Percentiles rank a stretch among this genome's conserved stretches.
phyloP scores from a whole-genome alignment of 169 alveolate species.

The Ichthyophthirius multifiliis region DNA sequence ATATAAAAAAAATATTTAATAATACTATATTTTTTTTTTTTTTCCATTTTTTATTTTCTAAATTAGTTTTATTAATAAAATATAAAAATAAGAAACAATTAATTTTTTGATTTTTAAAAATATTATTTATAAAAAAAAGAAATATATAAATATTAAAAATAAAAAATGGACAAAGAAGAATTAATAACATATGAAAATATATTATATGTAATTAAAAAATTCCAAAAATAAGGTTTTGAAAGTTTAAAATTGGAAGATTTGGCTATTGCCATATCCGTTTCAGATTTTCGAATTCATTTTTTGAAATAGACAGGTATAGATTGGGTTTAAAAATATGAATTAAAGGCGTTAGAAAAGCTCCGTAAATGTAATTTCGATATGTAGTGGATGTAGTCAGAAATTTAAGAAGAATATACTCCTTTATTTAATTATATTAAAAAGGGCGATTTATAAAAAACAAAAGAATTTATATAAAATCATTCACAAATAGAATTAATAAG shows the following conservation, averaged over 20 bases:
- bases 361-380: constrained; percentile 62
- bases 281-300: constrained; percentile 1
- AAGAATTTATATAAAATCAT: constrained; percentile 50
- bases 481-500: not conserved
- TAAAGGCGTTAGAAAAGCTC: constrained; percentile 63
- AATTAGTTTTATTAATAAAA: no score
- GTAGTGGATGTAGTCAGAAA: constrained; percentile 59
- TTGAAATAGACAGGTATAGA: constrained; percentile 49
- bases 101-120: no score
- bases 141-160: no score
- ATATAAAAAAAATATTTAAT: no score
- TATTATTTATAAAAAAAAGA: no score
- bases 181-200: not conserved
- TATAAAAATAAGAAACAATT: no score
- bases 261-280: constrained; percentile 1
- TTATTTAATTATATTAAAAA: constrained; percentile 50
- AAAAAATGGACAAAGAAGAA: not conserved
- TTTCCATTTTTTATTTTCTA: no score
- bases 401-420: constrained; percentile 16
- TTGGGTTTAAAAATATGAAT: constrained; percentile 65
- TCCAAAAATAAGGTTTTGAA: constrained; percentile 7
- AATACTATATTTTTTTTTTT: no score
- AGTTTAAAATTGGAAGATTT: not conserved
- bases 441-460: constrained; percentile 66
- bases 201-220: not conserved